Base-by-base conservation (phyloP, 495 filamentous ascomycete species). In the Aspergillus heteromorphus region DNA sequence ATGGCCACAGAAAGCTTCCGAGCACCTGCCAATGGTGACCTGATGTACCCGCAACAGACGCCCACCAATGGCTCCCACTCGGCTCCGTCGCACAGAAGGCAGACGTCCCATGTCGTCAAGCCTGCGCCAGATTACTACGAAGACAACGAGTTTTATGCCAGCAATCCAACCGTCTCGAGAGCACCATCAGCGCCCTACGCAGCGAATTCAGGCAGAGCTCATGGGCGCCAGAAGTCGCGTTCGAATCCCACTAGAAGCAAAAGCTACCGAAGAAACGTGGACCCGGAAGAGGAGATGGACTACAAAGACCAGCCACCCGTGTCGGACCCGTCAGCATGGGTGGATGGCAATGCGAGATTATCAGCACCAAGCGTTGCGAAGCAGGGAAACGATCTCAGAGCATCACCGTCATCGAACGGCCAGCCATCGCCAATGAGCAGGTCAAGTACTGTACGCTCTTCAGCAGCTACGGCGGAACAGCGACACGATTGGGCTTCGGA, bases 401-500 rank as follows among this genome's bases (percentile, higher is more conserved):
- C 50, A 30, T 43, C 38, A 41, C 31, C 49, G 11, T 51, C 29
- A 20, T 43, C 48, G 5, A 55, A 53, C 14, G 59, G 42, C 43
- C 54, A 66, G 17, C 48, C 36, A 18, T 62, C 63, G 6, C 59
- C 62, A 6, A 55, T 63, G 11, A 66, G 58, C 53, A 66, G 72
- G 19, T 72, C 71, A 9, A 72, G 68, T 45, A 76, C 72, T 1
- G 58, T 63, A 20, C 71, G 65, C 19, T 73, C 75, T 21, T 61
- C 68, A n/a, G 57, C 60, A 14, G 65, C 75, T 21, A 63, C 68
- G 10, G 57, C 60, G 14, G 65, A 64, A 6, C 56, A 68, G 21
- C 65, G 49, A 40, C 67, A 54, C 38, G 74, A 76, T 40, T 88
- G 83, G 72, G 87, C 90, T 49, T 79, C 83, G 19, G 86, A 91